Base-by-base conservation (phyloP, 441 rosid genomes). In the Mallotus japonicus region DNA sequence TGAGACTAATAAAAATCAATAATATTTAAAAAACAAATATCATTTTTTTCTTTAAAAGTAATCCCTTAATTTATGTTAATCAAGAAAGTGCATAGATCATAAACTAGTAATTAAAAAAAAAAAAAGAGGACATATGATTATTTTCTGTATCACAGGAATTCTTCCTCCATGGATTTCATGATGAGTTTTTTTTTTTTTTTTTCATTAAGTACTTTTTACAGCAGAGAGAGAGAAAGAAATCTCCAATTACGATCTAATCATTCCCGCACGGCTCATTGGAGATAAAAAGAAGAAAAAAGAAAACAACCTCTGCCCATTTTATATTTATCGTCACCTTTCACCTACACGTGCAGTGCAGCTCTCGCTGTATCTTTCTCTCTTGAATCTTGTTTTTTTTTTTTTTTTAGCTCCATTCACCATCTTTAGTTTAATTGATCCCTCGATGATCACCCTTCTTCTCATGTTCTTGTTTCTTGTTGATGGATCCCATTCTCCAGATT, bases 231-330 rank as follows among this genome's bases (percentile, higher is more conserved):
- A 16, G 13, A 14, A 28, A 69, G 6, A 50, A 13, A 65, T 10
- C 62, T 40, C 53, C 80, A 73, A 82, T 80, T 78, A 83, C 85
- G 69, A 82, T 75, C 82, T 80, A 78, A 80, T 82, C 82, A 86
- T 82, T 78, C 75, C 82, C 84, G 70, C 83, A 82, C 81, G 83
- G 46, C 66, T 62, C 47, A 34, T 49, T 63, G 17, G 69, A 72
- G 49, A 9, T 9, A 60, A 14, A 47, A 47, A 47, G 54, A 50
- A 15, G 22, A 17, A 24, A 37, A 46, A 9, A 28, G 17, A 59
- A 34, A 14, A 16, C 6, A 28, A 19, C 19, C 20, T 50, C 56
- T n/a, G 46, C 57, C n/a, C 62, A 19, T 28, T 51, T 71, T 20
- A 34, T 34, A 34, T 34, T 59, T 71, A 19, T 66, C 79, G 69